A percentile compares a stretch with the other conserved stretches of the same genome.
phyloP scores from a whole-genome alignment of 495 filamentous ascomycete genomes.

The Jackrogersella minutella region DNA sequence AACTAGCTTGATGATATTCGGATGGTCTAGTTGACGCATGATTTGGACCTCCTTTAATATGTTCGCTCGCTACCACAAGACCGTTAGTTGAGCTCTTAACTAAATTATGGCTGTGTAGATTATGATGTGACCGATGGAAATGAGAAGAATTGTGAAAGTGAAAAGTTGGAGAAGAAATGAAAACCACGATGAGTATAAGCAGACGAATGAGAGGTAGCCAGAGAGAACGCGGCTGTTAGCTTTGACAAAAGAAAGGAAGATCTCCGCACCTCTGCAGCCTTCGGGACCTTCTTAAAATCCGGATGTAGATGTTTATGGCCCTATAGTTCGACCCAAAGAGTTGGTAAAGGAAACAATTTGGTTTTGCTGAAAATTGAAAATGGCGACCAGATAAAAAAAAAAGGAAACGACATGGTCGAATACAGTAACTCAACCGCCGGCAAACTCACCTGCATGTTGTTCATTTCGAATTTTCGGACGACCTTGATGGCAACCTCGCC shows the following conservation, averaged over 20 bases:
- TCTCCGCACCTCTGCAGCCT: constrained; percentile 95
- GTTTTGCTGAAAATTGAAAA: constrained; percentile 45
- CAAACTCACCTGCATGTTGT: constrained; percentile 89
- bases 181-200: constrained; percentile 25
- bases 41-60: constrained; percentile 99
- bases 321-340: constrained; percentile 60
- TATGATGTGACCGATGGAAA: constrained; percentile 17
- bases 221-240: constrained; percentile 23
- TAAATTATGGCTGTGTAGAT: background rate
- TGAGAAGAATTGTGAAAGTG: constrained; percentile 11
- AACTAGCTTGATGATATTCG: constrained; percentile 90
- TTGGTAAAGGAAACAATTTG: constrained; percentile 53
- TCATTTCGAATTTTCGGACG: constrained; percentile 98
- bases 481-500: constrained; percentile 97
- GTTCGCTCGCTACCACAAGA: constrained; percentile 78
- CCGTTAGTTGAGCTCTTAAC: constrained; percentile 14
- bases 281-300: constrained; percentile 91
- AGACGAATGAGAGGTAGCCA: constrained; percentile 24
- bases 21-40: constrained; percentile 95
- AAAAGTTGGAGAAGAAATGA: background rate
- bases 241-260: constrained; percentile 51
- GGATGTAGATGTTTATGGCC: constrained; percentile 88
- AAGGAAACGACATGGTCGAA: constrained; percentile 37
- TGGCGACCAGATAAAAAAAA: constrained; percentile 40
- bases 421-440: constrained; percentile 37